Evolutionary conservation across 768 basidiomycete genomes (phyloP).

Genomic region (Agrocybe praecox): DNA sequence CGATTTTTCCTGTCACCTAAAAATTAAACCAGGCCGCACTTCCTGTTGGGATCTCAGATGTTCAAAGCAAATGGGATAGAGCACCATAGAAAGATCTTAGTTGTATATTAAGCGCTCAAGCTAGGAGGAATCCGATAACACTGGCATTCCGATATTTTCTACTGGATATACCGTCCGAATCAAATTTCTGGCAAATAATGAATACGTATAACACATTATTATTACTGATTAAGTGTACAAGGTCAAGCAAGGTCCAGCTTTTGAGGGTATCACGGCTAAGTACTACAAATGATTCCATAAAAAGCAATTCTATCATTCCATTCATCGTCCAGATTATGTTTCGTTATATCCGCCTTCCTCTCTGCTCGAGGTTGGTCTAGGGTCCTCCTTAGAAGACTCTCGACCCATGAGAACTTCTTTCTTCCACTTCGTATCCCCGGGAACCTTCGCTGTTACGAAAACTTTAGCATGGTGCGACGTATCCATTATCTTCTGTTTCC

Average conservation of each 20-base stretch:
- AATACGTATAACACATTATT: too few relatives aligned
- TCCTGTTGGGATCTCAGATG: slow-evolving; percentile 71
- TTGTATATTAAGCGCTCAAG: neutral
- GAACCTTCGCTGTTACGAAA: neutral
- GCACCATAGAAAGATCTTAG: slow-evolving; percentile 38
- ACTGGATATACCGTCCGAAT: too few relatives aligned
- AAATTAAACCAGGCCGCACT: slow-evolving; percentile 44
- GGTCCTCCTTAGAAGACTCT: neutral
- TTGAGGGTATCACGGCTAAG: neutral
- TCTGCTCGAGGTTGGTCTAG: neutral
- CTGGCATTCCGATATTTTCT: too few relatives aligned
- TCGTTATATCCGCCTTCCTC: neutral
- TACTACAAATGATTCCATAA: neutral
- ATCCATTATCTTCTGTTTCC: slow-evolving; percentile 34
- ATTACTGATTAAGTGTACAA: too few relatives aligned
- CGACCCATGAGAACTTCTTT: slow-evolving; percentile 9
- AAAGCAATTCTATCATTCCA: neutral
- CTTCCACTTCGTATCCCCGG: slow-evolving; percentile 7
- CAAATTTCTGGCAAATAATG: too few relatives aligned
- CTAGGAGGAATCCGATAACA: too few relatives aligned
- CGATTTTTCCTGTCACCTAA: slow-evolving; percentile 7
- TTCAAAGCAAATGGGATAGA: slow-evolving; percentile 69
- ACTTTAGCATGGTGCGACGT: slow-evolving; percentile 25
- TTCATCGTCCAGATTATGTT: neutral
- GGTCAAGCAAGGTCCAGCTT: neutral